Evolutionary conservation across 345 rosid species (phyloP).

Genomic region (Chamaenerion angustifolium): DNA sequence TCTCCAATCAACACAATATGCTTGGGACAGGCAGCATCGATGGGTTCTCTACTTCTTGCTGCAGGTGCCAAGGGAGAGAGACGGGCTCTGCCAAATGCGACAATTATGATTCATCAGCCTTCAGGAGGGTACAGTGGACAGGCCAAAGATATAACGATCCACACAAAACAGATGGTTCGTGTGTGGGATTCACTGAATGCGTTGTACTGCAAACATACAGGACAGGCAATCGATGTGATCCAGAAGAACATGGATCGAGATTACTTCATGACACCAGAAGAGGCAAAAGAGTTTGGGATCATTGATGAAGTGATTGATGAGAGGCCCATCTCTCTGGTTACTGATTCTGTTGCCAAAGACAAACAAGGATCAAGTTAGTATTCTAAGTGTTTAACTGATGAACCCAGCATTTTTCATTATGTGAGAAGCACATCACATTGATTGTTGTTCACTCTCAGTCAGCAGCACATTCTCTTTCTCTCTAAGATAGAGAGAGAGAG

Average conservation of each 20-base stretch:
- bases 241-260: conserved; percentile 95
- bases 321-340: conserved; percentile 67
- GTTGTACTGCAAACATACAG: conserved; percentile 68
- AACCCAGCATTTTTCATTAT: no score
- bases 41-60: conserved; percentile 92
- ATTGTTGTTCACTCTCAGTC: no score
- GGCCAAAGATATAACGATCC: conserved; percentile 88
- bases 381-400: no score
- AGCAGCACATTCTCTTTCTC: no score
- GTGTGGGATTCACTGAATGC: conserved; percentile 80
- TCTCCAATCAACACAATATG: conserved; percentile 87
- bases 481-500: no score
- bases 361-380: conserved; percentile 16
- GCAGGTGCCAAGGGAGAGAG: conserved; percentile 91
- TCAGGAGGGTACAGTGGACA: conserved; percentile 97
- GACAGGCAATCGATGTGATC: conserved; percentile 56
- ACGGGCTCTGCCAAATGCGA: conserved; percentile 80
- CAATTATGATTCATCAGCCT: conserved; percentile 96
- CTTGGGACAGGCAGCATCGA: conserved; percentile 97
- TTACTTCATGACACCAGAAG: conserved; percentile 88
- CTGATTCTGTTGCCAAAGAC: conserved; percentile 68
- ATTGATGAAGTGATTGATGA: conserved; percentile 94
- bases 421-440: no score
- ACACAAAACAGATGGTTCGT: conserved; percentile 86
- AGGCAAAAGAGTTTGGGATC: conserved; percentile 90